Percentiles rank a stretch among this genome's conserved stretches.
Evolutionary conservation across 2,329 filamentous ascomycete genomes (phyloP).

Genomic region (Aspergillus sp.): DNA sequence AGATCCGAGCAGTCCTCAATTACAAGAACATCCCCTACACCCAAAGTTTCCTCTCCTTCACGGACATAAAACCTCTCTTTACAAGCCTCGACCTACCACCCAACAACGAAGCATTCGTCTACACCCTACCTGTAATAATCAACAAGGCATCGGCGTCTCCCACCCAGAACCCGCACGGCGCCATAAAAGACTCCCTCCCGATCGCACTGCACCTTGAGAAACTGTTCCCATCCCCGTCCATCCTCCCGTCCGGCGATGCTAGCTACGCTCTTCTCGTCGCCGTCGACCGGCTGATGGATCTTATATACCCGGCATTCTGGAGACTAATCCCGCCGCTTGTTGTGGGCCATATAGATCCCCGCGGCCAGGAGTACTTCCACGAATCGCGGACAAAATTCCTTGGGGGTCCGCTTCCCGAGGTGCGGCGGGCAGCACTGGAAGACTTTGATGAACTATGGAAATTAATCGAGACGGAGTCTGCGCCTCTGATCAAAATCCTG

Average conservation of each 20-base stretch:
- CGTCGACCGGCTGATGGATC: not conserved
- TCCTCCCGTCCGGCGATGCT: slow-evolving; percentile 34
- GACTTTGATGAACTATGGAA: slow-evolving; percentile 11
- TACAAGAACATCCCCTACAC: slow-evolving; percentile 1
- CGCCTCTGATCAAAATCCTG: slow-evolving; percentile 22
- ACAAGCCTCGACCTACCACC: slow-evolving; percentile 21
- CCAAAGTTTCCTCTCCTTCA: not conserved
- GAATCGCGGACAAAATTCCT: slow-evolving; percentile 24
- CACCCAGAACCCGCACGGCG: slow-evolving; percentile 19
- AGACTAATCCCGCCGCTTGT: slow-evolving; percentile 24
- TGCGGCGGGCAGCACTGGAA: slow-evolving; percentile 16
- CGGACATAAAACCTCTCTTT: slow-evolving; percentile 24
- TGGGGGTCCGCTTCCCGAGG: slow-evolving; percentile 27
- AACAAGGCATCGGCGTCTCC: slow-evolving; percentile 22
- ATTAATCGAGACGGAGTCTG: slow-evolving; percentile 19
- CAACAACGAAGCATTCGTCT: slow-evolving; percentile 11
- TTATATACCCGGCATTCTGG: not conserved
- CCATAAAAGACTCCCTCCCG: slow-evolving; percentile 32
- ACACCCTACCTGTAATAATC: slow-evolving; percentile 33
- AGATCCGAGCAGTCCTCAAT: not conserved
- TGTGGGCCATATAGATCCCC: slow-evolving; percentile 22
- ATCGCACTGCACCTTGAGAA: slow-evolving; percentile 32
- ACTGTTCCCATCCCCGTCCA: slow-evolving; percentile 24
- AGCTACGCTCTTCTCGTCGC: slow-evolving; percentile 30
- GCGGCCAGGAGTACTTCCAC: slow-evolving; percentile 28